Evolutionary conservation across 1,139 yeast genomes (phyloP).

Genomic region (Sugiyamaella japonica): DNA sequence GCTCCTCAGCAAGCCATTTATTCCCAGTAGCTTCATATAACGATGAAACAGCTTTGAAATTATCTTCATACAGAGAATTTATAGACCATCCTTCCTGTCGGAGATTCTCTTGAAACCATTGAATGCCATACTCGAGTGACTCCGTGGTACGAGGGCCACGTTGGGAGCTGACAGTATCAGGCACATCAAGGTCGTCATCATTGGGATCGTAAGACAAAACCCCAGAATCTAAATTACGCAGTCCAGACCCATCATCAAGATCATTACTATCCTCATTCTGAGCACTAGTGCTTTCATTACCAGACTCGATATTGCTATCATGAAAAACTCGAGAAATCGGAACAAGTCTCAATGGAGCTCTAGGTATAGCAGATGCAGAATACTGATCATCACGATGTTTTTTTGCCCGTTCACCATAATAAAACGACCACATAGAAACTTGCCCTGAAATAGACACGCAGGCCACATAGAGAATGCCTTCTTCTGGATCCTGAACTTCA

Average conservation of each 20-base stretch:
- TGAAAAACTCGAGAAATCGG: neutral
- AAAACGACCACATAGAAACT: conserved; percentile 34
- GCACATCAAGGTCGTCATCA: conserved; percentile 4
- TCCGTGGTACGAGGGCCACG: conserved; percentile 5
- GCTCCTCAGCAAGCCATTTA: conserved; percentile 42
- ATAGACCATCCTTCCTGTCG: conserved; percentile 61
- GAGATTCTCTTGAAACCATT: conserved; percentile 40
- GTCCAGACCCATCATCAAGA: conserved; percentile 14
- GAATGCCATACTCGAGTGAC: conserved; percentile 28
- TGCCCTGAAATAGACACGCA: conserved; percentile 35
- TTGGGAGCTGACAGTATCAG: neutral
- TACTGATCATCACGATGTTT: neutral
- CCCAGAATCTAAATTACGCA: neutral
- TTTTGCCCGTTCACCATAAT: conserved; percentile 18
- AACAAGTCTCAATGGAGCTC: neutral
- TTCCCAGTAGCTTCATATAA: conserved; percentile 53
- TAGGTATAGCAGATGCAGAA: neutral
- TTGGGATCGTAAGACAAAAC: neutral
- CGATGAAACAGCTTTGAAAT: conserved; percentile 53
- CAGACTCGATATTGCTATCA: neutral
- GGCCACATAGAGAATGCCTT: conserved; percentile 25
- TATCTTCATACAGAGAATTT: conserved; percentile 43
- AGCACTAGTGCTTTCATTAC: neutral
- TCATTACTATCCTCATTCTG: neutral
- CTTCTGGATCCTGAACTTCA: conserved; percentile 19